Base-by-base conservation (phyloP, 257 asterid genomes). In the Solanum dulcamara region DNA sequence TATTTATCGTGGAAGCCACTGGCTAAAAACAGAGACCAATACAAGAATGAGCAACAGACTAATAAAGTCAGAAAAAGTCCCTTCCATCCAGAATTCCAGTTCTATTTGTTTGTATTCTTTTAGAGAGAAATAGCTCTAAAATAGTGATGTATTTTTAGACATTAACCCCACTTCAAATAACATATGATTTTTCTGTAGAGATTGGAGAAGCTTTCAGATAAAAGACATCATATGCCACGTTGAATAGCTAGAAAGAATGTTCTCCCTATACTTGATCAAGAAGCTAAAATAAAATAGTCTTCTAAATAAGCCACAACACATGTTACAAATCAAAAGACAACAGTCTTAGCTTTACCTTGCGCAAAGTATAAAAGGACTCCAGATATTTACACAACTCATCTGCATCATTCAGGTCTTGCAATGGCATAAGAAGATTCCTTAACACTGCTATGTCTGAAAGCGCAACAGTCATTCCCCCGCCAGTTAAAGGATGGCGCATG, bases 401-500 rank as follows among this genome's bases (percentile, higher is more conserved):
- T 22, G 92, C 84, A 82, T 90, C 94, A 67, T 87, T 88, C 85
- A 92, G 84, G 86, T 92, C 40, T n/a, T 42, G 85, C 83, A 89
- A 70, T 26, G 90, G 91, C 85, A 85, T 90, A 37, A 92, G 90
- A 77, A 92, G 89, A 85, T 90, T 87, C 17, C 89, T 88, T 30
- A 92, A 71, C 85, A 92, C 90, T 30, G 91, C 91, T 80, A 92
- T 87, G 80, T 92, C 94, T 4, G 93, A 89, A n/a, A 92, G 90
- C 8, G 94, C 93, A 30, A 92, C 92, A 1, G 93, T 90, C 94
- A 92, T 92, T 66, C 94, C 94, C 62, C 94, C 94, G 30, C 94
- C 93, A 7, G 94, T 92, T 85, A 92, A 89, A 87, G 94, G 91
- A 84, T 92, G 94, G 2, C 93, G 93, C 94, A 92, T 92, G 88